Evolutionary conservation across 306 rosid species (phyloP).

Genomic region (Lathyrus tuberosus): DNA sequence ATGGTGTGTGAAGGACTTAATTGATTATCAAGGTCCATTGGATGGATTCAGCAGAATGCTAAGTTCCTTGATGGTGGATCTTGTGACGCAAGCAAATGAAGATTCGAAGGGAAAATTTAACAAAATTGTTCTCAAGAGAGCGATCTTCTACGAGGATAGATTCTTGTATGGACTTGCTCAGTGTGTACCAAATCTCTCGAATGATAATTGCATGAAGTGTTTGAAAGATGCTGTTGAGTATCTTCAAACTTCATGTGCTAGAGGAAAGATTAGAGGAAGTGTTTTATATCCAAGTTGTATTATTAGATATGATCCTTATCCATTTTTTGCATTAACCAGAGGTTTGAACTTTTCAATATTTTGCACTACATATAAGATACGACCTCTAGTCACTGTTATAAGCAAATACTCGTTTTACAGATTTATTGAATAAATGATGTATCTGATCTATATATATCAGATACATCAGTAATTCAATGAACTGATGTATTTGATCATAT

Average conservation of each 20-base stretch:
- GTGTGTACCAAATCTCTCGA: constrained; percentile 33
- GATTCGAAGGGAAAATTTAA: not conserved
- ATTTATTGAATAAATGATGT: no score
- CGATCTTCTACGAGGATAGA: not conserved
- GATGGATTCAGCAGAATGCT: constrained; percentile 6
- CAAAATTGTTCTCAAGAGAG: constrained; percentile 13
- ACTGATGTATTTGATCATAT: no score
- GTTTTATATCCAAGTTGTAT: constrained; percentile 42
- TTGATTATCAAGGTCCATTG: constrained; percentile 25
- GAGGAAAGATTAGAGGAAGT: constrained; percentile 37
- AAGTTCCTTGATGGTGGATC: constrained; percentile 25
- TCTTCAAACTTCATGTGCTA: constrained; percentile 38
- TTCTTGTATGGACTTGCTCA: constrained; percentile 38
- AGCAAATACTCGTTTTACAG: no score
- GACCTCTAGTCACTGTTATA: no score
- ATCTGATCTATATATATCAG: no score
- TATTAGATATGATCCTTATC: constrained; percentile 35
- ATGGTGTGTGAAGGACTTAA: not conserved
- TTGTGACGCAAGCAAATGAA: constrained; percentile 5
- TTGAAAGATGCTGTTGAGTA: constrained; percentile 28
- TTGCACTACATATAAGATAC: not conserved
- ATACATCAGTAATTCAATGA: no score
- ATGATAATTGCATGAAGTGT: constrained; percentile 25
- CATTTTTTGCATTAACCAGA: constrained; percentile 5
- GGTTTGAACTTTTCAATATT: constrained; percentile 29